phyloP scores from a whole-genome alignment of 306 rosid species.

The Vigna reflexopilosa region DNA sequence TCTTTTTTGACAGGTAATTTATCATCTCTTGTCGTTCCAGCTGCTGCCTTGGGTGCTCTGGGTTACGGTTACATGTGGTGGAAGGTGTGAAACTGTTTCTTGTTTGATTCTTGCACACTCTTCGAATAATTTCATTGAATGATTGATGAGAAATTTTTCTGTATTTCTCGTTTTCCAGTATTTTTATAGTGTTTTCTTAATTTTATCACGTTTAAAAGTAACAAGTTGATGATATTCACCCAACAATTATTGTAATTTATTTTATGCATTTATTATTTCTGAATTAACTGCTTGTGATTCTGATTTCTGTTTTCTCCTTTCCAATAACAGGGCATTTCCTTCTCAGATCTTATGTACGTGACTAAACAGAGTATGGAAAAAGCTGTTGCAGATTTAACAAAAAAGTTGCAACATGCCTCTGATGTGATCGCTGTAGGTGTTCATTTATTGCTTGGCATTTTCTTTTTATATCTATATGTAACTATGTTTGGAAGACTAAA shows the following conservation, averaged over 20 bases:
- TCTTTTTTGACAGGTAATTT: constrained; percentile 64
- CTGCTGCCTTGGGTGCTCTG: constrained; percentile 78
- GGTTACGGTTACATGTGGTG: constrained; percentile 99
- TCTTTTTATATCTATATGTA: not conserved
- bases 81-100: constrained; percentile 64
- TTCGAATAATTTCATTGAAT: constrained; percentile 34
- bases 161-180: constrained; percentile 13
- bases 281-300: constrained; percentile 10
- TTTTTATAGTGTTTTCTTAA: constrained; percentile 25
- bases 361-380: constrained; percentile 84
- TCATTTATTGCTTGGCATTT: constrained; percentile 26
- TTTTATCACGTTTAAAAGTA: constrained; percentile 11
- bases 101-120: not conserved
- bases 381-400: constrained; percentile 86
- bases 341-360: constrained; percentile 95
- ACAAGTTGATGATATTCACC: constrained; percentile 4
- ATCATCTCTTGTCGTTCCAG: constrained; percentile 77
- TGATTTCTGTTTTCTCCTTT: constrained; percentile 22
- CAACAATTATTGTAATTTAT: constrained; percentile 24
- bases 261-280: constrained; percentile 27
- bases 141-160: not conserved
- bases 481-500: constrained; percentile 14
- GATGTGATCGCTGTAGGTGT: constrained; percentile 89
- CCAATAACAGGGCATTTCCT: constrained; percentile 74
- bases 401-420: constrained; percentile 80